Conservation (phyloP, 2,329 filamentous ascomycete genomes). For the Neopestalotiopsis clavispora region DNA sequence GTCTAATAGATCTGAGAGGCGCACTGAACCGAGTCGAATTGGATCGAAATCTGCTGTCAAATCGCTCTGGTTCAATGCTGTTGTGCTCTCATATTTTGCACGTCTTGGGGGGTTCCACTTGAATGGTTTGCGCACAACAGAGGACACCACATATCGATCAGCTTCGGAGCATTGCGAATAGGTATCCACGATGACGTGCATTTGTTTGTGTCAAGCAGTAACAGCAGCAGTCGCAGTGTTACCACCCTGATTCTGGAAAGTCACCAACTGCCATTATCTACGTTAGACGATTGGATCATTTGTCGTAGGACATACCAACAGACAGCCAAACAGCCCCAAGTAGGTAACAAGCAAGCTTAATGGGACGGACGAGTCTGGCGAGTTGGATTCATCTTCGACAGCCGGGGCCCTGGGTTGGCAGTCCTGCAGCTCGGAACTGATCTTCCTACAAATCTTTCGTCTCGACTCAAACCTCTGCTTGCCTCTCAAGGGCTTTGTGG, state of each 20-base stretch:
- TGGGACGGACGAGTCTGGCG: no score
- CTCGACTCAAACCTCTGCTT: not conserved
- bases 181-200: not conserved
- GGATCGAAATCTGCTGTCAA: not conserved
- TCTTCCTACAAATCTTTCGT: not conserved
- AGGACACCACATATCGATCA: not conserved
- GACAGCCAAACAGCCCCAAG: not conserved
- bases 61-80: not conserved
- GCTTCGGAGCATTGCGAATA: not conserved
- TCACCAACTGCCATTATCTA: not conserved
- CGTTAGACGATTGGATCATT: not conserved
- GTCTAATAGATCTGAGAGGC: not conserved
- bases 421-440: not conserved
- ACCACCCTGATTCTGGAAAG: not conserved
- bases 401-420: not conserved
- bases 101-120: not conserved
- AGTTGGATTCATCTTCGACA: not conserved
- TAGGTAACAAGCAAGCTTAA: not conserved
- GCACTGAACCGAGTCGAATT: not conserved
- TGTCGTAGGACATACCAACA: not conserved
- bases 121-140: not conserved
- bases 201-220: not conserved
- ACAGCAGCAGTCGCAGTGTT: not conserved
- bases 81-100: not conserved
- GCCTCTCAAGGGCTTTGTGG: slow-evolving; percentile 5